phyloP scores from a whole-genome alignment of 176 grass and related monocot genomes.

The Rhynchospora breviuscula region DNA sequence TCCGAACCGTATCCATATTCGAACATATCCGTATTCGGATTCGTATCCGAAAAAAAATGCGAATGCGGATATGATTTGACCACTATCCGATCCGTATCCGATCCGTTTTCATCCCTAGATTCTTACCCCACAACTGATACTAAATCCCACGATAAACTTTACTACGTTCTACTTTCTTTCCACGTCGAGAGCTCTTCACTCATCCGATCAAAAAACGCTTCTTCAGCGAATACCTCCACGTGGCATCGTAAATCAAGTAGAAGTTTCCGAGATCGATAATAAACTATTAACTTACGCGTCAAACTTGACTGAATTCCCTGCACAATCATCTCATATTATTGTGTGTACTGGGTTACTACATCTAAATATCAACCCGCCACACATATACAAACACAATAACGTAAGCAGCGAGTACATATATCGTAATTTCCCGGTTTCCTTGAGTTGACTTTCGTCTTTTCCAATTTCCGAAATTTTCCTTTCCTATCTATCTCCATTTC shows the following conservation, averaged over 20 bases:
- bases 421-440: conserved; percentile 10
- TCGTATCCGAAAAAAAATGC: too few species aligned
- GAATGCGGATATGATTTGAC: too few species aligned
- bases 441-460: conserved; percentile 17
- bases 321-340: not conserved
- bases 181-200: not conserved
- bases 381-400: not conserved
- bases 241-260: not conserved
- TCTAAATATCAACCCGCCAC: not conserved
- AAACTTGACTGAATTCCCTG: not conserved
- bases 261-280: not conserved
- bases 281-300: not conserved
- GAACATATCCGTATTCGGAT: too few species aligned
- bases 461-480: not conserved
- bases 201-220: not conserved
- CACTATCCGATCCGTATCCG: too few species aligned
- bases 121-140: conserved; percentile 1
- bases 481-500: not conserved
- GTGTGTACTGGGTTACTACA: not conserved
- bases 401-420: not conserved
- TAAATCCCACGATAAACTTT: not conserved
- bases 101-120: too few species aligned
- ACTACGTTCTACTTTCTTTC: not conserved
- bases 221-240: not conserved
- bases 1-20: too few species aligned